phyloP scores from a whole-genome alignment of 768 basidiomycete species.

The Saitozyma podzolica region DNA sequence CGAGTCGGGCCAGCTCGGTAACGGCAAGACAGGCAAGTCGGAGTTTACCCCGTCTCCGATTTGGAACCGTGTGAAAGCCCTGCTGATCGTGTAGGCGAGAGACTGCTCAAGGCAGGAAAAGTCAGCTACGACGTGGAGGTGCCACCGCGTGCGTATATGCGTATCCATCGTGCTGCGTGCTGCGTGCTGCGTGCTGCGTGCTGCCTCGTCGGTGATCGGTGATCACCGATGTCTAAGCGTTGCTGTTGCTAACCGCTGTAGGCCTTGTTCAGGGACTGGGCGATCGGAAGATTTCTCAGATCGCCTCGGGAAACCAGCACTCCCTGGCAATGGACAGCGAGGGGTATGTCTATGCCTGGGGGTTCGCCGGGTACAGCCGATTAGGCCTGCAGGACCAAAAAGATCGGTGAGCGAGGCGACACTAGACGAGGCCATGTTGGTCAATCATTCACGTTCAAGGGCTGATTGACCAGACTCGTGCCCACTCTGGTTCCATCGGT shows the following conservation, averaged over 20 bases:
- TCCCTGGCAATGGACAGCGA: slow-evolving; percentile 74
- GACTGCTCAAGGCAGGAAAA: slow-evolving; percentile 81
- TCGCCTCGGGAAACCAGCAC: slow-evolving; percentile 86
- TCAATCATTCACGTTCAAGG: neutral
- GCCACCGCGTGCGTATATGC: slow-evolving; percentile 26
- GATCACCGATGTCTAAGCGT: neutral
- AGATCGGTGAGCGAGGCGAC: slow-evolving; percentile 57
- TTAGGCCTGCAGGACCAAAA: slow-evolving; percentile 66
- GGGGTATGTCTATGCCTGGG: slow-evolving; percentile 48
- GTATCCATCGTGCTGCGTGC: slow-evolving; percentile 10
- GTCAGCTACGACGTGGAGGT: slow-evolving; percentile 73
- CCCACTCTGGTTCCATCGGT: slow-evolving; percentile 84
- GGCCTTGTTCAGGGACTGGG: slow-evolving; percentile 70
- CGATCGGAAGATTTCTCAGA: slow-evolving; percentile 74
- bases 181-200: neutral
- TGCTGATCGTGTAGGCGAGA: slow-evolving; percentile 56
- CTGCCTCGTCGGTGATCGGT: neutral
- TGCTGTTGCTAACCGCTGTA: slow-evolving; percentile 40
- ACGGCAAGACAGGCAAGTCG: slow-evolving; percentile 73
- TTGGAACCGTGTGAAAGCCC: neutral
- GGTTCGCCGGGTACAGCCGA: slow-evolving; percentile 67
- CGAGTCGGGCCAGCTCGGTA: slow-evolving; percentile 89
- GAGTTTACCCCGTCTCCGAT: neutral
- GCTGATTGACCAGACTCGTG: slow-evolving; percentile 54
- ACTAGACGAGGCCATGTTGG: neutral